A percentile compares a stretch with the other conserved stretches of the same genome.
Evolutionary conservation across 108 stramenopile species (phyloP).

Genomic region (Cyclostephanos tholiformis): DNA sequence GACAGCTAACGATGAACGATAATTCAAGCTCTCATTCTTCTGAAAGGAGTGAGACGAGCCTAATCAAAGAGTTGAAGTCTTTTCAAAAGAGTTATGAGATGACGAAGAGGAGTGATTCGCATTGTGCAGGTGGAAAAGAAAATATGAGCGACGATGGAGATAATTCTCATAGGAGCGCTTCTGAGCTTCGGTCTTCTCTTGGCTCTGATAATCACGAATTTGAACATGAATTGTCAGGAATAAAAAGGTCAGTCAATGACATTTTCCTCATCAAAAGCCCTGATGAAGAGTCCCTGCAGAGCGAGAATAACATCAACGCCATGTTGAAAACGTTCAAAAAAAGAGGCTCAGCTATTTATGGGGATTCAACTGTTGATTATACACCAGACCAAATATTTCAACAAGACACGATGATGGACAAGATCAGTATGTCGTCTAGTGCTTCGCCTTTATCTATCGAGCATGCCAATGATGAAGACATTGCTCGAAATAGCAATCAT

Average conservation of each 20-base stretch:
- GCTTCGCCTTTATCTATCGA: constrained; percentile 1
- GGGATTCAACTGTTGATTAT: constrained; percentile 3
- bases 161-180: not conserved
- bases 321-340: constrained; percentile 1
- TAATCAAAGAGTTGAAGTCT: constrained; percentile 1
- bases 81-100: not conserved
- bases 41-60: constrained; percentile 8
- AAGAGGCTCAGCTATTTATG: constrained; percentile 2
- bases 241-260: not conserved
- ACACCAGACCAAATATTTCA: not conserved
- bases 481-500: not conserved
- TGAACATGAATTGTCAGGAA: not conserved
- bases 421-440: not conserved
- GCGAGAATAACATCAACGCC: constrained; percentile 14
- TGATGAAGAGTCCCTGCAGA: constrained; percentile 12
- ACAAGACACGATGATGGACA: not conserved
- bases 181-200: not conserved
- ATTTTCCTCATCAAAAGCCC: constrained; percentile 2
- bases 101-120: not conserved
- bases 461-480: constrained; percentile 4
- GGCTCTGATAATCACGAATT: not conserved
- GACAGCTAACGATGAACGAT: not conserved
- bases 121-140: constrained; percentile 16
- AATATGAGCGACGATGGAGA: not conserved
- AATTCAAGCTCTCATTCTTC: constrained; percentile 16